Percentiles rank a stretch among this genome's conserved stretches.
Evolutionary conservation across 306 rosid genomes (phyloP).

Genomic region (Glycine tomentella): DNA sequence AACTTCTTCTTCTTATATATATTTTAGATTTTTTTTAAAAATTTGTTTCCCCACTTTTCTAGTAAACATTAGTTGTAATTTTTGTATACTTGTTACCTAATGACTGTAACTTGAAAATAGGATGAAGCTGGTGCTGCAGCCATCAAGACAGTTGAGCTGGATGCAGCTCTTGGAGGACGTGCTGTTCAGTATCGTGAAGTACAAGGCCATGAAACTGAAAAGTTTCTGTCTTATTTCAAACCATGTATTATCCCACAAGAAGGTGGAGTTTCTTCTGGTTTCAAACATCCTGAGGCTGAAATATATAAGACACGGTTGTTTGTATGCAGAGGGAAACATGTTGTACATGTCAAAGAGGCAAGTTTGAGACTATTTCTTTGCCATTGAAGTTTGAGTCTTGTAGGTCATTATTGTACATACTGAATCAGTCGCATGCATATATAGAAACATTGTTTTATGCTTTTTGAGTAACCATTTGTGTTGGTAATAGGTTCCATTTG

Average conservation of each 20-base stretch:
- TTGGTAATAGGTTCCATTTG: slow-evolving; percentile 75
- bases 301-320: slow-evolving; percentile 74
- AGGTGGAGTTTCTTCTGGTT: slow-evolving; percentile 90
- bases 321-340: slow-evolving; percentile 91
- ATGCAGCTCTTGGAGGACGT: slow-evolving; percentile 97
- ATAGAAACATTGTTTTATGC: slow-evolving; percentile 22
- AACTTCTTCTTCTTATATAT: slow-evolving; percentile 11
- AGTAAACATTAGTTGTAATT: slow-evolving; percentile 15
- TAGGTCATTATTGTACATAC: slow-evolving; percentile 1
- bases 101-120: slow-evolving; percentile 52
- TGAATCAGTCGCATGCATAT: neutral
- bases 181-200: slow-evolving; percentile 95
- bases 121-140: slow-evolving; percentile 96
- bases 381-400: slow-evolving; percentile 42
- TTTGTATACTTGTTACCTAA: slow-evolving; percentile 33
- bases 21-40: neutral
- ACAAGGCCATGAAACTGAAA: slow-evolving; percentile 93
- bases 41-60: slow-evolving; percentile 17
- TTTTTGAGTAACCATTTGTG: slow-evolving; percentile 41
- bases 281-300: slow-evolving; percentile 82
- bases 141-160: slow-evolving; percentile 89
- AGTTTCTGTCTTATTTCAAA: slow-evolving; percentile 84
- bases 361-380: slow-evolving; percentile 50
- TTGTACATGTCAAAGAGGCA: slow-evolving; percentile 94
- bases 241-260: slow-evolving; percentile 95